These are phyloP conservation scores for Cicer pinnatifidum DNA, from an alignment of 306 rosid species.

Conservation along the genomic window DNA sequence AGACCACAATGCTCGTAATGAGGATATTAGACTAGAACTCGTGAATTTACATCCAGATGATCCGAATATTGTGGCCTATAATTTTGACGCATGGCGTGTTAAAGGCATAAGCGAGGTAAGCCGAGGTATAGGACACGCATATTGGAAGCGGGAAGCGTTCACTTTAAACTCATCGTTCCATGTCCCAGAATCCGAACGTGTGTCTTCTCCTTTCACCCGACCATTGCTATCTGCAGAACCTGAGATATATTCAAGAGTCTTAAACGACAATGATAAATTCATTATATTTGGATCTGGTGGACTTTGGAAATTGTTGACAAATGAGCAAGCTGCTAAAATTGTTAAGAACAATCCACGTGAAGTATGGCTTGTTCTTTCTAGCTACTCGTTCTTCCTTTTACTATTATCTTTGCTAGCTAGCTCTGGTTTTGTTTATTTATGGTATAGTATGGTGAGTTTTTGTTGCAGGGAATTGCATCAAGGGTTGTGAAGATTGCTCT, in stretches of 20 bases:
- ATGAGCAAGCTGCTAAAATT: neutral
- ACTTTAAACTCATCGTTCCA: too few relatives aligned
- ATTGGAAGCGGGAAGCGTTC: neutral
- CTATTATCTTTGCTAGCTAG: neutral
- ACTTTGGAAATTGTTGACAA: neutral
- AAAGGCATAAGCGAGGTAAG: conserved; percentile 74
- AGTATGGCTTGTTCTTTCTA: neutral
- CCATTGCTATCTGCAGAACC: neutral
- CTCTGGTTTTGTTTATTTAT: neutral
- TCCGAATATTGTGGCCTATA: conserved; percentile 53
- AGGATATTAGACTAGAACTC: conserved; percentile 64
- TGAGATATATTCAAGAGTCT: neutral
- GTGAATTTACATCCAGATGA: conserved; percentile 58
- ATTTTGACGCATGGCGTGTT: conserved; percentile 63
- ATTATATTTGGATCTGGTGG: neutral
- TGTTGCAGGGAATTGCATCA: neutral
- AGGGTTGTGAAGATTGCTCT: neutral
- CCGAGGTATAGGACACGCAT: neutral
- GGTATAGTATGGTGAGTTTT: neutral
- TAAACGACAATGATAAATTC: neutral
- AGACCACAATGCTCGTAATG: conserved; percentile 62
- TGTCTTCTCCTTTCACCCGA: neutral
- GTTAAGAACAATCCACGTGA: neutral
- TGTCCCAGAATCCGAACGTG: neutral
- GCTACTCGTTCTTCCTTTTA: neutral